Base-by-base conservation (phyloP, 2,329 filamentous ascomycete genomes). In the Neofusicoccum ribis region DNA sequence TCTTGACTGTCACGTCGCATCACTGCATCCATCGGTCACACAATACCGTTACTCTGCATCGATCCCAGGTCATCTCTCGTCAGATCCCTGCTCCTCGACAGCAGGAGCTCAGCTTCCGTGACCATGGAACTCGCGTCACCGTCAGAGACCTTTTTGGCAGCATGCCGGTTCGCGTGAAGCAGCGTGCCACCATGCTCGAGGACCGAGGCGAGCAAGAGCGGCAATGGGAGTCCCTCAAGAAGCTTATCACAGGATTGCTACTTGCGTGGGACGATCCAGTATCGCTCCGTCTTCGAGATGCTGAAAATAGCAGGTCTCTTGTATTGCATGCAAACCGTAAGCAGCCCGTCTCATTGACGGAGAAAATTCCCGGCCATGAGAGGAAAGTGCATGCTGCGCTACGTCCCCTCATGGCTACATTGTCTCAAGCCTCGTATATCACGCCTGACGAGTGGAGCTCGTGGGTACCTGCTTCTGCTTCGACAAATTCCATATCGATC, bases 151-250 rank as follows among this genome's bases (percentile, higher is more conserved):
- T 97, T 0, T 98, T 97, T 77, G 93, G 93, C 0, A 90, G 89
- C 66, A 91, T 97, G 86, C 93, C 94, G 0, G 94, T 97, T 12
- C 88, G 94, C 14, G 89, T 96, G 31, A 96, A 95, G 74, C 91
- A 93, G 70, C 86, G 93, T 68, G 86, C 86, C 0, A 70, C 87
- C 3, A 78, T 68, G 75, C 82, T 44, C 80, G 86, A 71, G 83
- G 81, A 69, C 69, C 82, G 66, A 11, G 73, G 81, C 27, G 80
- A 88, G 54, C 76, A 84, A 3, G 83, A 84, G 20, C 89, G 84
- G 68, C 84, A 90, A 61, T 94, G 91, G 87, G 84, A 88, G 34
- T 77, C 77, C 0, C 77, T 96, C 15, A 84, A 86, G 67, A 83
- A 80, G 58, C 78, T 82, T 5, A 71, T 93, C 2, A 82, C 87